These are phyloP conservation scores for Trametes sanguinea DNA, from an alignment of 768 basidiomycete genomes.

Conservation along the genomic window DNA sequence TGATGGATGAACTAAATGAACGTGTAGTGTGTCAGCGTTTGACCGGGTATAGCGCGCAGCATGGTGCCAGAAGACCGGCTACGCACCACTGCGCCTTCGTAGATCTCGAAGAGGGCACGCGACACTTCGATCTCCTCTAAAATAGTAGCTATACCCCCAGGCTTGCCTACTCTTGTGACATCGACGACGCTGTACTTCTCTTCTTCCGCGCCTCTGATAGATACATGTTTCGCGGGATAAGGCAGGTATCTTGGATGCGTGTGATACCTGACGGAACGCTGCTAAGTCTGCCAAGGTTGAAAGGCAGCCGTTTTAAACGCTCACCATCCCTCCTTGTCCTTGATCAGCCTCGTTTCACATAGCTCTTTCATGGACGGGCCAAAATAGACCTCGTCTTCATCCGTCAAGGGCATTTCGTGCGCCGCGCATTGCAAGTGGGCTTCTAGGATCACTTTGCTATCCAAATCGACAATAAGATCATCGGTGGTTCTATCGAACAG, in stretches of 20 bases:
- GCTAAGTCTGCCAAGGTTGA: not conserved
- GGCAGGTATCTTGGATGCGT: constrained; percentile 79
- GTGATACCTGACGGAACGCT: constrained; percentile 63
- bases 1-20: constrained; percentile 80
- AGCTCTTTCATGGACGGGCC: constrained; percentile 59
- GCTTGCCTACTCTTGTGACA: constrained; percentile 44
- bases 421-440: constrained; percentile 88
- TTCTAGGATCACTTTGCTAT: constrained; percentile 75
- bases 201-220: constrained; percentile 76
- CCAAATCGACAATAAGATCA: constrained; percentile 70
- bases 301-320: constrained; percentile 16
- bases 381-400: constrained; percentile 71
- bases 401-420: constrained; percentile 77
- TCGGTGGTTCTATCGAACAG: constrained; percentile 64
- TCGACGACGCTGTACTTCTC: constrained; percentile 79
- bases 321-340: constrained; percentile 82
- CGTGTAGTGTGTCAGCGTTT: constrained; percentile 7
- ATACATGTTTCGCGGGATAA: constrained; percentile 68
- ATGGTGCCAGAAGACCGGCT: constrained; percentile 1
- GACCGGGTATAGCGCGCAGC: not conserved
- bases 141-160: constrained; percentile 44
- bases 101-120: constrained; percentile 83
- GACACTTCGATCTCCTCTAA: constrained; percentile 85
- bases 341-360: constrained; percentile 59
- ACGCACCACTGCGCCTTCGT: constrained; percentile 83